A percentile compares a stretch with the other conserved stretches of the same genome.
phyloP scores from a whole-genome alignment of 75 land plant species.

The Pinus taeda region DNA sequence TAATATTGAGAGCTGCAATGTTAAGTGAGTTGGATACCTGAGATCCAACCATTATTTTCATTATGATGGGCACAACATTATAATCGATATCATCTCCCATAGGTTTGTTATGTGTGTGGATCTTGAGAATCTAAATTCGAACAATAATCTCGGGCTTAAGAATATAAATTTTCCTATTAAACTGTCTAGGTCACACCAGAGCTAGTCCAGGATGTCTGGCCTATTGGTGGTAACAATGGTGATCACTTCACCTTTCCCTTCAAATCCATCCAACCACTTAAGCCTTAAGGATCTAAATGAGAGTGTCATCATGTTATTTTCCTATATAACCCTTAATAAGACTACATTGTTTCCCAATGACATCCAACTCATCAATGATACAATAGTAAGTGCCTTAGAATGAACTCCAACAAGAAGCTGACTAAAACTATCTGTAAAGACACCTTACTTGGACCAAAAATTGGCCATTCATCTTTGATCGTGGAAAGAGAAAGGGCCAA shows the following conservation, averaged over 20 bases:
- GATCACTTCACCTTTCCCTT: conserved; percentile 95
- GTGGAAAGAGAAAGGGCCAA: too few relatives aligned
- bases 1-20: conserved; percentile 77
- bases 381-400: conserved; percentile 85
- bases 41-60: conserved; percentile 93
- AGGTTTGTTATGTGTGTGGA: conserved; percentile 88
- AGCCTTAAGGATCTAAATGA: conserved; percentile 79
- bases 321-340: conserved; percentile 90
- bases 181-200: conserved; percentile 90
- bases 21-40: conserved; percentile 88
- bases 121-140: conserved; percentile 80
- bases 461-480: too few relatives aligned
- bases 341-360: conserved; percentile 92
- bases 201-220: conserved; percentile 93
- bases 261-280: conserved; percentile 95
- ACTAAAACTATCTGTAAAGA: too few relatives aligned
- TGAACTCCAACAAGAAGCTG: too few relatives aligned
- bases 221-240: conserved; percentile 98
- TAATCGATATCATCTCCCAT: conserved; percentile 94
- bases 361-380: conserved; percentile 97
- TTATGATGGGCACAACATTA: conserved; percentile 70
- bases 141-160: conserved; percentile 85
- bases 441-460: too few relatives aligned
- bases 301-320: conserved; percentile 93
- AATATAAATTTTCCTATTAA: conserved; percentile 85